Evolutionary conservation across 306 rosid genomes (phyloP), one percentile per base, ranked within the genome.

Genomic region (Castanopsis chinensis): DNA sequence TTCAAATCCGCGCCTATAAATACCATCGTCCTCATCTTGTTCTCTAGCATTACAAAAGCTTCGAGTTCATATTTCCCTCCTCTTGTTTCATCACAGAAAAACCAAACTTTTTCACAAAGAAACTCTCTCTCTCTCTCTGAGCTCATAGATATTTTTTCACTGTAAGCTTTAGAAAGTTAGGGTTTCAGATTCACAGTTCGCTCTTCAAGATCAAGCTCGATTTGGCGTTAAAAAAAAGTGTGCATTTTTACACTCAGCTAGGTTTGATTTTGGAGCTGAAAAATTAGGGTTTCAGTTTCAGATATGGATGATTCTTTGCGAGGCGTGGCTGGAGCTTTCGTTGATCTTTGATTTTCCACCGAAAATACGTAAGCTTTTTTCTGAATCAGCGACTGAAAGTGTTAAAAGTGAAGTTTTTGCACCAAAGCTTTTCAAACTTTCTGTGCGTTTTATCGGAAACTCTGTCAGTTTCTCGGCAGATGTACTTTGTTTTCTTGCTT

Each of bases 281-380:
- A 63, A 54, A 59, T 51, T 67, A 76, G 82, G 77, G 77, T 84
- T 75, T 19, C 76, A 5, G 59, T 49, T 41, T 8, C 15, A 49
- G 53, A 49, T 11, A 84, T 80, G 87, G 76, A 65, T 72, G 79
- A 65, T 67, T 78, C 65, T 81, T 79, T 84, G 72, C 79, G 77
- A 41, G n/a, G 45, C 27, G 54, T 69, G 3, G 14, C 17, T 21
- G 72, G 60, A 43, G 19, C 73, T 19, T 45, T 45, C 8, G 1
- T 80, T 52, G 30, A 9, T 32, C 13, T 78, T 67, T 51, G 52
- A 15, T 17, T 76, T 71, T 32, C 5, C 18, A 12, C 20, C 6
- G 11, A 41, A 56, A 41, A 45, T 8, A 12, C 12, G 71, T 28
- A 54, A 27, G 20, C 35, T 54, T 63, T 27, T 71, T 19, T 30